Conservation (phyloP, 371 early-diverging fungal genomes). For the Fennellomyces sp. region DNA sequence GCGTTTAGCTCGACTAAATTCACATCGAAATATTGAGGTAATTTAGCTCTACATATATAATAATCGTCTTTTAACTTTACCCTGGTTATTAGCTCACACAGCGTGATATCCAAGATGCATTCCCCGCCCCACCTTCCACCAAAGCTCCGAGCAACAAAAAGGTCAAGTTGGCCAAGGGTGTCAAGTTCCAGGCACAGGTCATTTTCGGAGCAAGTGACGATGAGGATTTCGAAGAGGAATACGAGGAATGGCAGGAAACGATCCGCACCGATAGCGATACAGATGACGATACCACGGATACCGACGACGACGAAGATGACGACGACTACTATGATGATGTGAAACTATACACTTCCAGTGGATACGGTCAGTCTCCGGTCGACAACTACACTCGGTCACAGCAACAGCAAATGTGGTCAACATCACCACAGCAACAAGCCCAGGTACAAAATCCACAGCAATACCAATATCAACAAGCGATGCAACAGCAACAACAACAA, state of each 20-base stretch:
- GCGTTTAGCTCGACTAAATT: conserved; percentile 89
- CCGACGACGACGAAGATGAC: conserved; percentile 33
- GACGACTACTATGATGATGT: conserved; percentile 28
- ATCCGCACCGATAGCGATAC: conserved; percentile 29
- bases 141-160: conserved; percentile 34
- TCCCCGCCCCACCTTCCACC: conserved; percentile 45
- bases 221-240: conserved; percentile 56
- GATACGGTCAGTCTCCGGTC: conserved; percentile 4
- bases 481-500: conserved; percentile 12
- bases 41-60: not conserved
- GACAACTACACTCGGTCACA: conserved; percentile 9
- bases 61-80: not conserved
- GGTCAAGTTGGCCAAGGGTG: conserved; percentile 48
- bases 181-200: conserved; percentile 53
- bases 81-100: conserved; percentile 44
- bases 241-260: conserved; percentile 47
- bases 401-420: conserved; percentile 1
- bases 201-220: conserved; percentile 54
- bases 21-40: conserved; percentile 77
- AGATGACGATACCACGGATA: conserved; percentile 20
- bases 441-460: not conserved
- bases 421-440: conserved; percentile 2
- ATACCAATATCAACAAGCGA: not conserved
- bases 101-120: conserved; percentile 48
- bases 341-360: conserved; percentile 3